A percentile compares a stretch with the other conserved stretches of the same genome.
Conservation (phyloP, 1,284 basidiomycete species). For the Boletus semigastroideus region DNA sequence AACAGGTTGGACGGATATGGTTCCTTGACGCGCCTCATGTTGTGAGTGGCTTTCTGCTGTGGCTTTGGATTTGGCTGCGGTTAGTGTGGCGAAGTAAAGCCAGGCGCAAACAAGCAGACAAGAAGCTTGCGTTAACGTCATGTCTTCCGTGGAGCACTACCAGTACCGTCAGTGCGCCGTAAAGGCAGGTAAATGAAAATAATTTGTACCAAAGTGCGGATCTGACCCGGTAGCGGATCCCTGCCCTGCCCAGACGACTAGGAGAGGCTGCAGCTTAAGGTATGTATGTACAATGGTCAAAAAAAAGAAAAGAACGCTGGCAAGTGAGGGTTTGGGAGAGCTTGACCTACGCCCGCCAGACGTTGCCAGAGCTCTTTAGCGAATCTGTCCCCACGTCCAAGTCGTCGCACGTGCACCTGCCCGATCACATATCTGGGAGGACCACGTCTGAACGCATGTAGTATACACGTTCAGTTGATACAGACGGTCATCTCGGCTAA, state of each 20-base stretch:
- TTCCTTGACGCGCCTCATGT: constrained; percentile 29
- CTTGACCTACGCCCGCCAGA: no score
- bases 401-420: no score
- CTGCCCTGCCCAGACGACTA: not conserved
- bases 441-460: no score
- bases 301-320: no score
- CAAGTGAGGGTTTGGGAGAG: no score
- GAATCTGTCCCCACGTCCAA: no score
- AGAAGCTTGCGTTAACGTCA: constrained; percentile 10
- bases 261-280: not conserved
- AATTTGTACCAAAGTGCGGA: constrained; percentile 1
- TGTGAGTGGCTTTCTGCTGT: constrained; percentile 1
- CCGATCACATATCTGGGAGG: no score
- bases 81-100: constrained; percentile 11
- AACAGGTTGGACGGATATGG: constrained; percentile 1
- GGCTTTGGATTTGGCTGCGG: constrained; percentile 15
- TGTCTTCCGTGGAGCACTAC: constrained; percentile 5
- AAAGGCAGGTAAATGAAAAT: not conserved
- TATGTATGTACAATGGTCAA: no score
- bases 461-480: no score
- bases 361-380: no score
- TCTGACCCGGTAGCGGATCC: not conserved
- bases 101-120: constrained; percentile 5
- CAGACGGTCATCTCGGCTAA: not conserved
- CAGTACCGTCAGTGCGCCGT: not conserved